Conservation (phyloP, 768 basidiomycete species). For the Crassisporium funariophilum region DNA sequence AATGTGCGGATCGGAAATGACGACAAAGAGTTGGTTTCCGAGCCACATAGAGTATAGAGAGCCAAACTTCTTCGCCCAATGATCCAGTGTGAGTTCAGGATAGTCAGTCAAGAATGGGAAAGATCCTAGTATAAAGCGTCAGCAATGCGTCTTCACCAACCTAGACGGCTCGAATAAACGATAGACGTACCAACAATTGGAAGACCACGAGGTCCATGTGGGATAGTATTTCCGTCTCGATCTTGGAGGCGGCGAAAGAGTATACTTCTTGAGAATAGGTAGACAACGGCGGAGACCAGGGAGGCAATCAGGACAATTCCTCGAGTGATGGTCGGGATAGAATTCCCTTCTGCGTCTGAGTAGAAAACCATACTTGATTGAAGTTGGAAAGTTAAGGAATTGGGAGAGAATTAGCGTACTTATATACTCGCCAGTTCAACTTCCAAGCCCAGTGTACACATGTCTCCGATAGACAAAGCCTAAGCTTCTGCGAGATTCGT, state of each 20-base stretch:
- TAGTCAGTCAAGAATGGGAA: constrained; percentile 43
- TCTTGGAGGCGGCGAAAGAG: constrained; percentile 2
- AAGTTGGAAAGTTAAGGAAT: no score
- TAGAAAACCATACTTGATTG: no score
- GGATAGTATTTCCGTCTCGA: constrained; percentile 11
- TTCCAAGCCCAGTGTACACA: no score
- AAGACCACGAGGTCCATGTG: constrained; percentile 12
- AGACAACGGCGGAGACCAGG: constrained; percentile 1
- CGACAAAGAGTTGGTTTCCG: constrained; percentile 49
- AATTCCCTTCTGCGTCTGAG: no score
- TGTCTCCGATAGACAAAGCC: no score
- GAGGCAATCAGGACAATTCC: no score
- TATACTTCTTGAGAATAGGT: constrained; percentile 1
- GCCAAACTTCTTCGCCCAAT: constrained; percentile 46
- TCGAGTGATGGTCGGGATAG: no score
- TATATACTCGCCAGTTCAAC: no score
- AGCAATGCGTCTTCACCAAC: background rate
- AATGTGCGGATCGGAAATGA: constrained; percentile 45
- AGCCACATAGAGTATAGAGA: constrained; percentile 47
- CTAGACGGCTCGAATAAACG: no score
- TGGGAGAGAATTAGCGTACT: no score
- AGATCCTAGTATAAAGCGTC: constrained; percentile 23
- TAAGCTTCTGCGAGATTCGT: no score
- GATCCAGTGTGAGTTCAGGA: constrained; percentile 43
- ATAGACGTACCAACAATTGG: constrained; percentile 3